These are phyloP conservation scores for Starmerella powellii DNA, from an alignment of 805 yeast genomes.

Conservation along the genomic window DNA sequence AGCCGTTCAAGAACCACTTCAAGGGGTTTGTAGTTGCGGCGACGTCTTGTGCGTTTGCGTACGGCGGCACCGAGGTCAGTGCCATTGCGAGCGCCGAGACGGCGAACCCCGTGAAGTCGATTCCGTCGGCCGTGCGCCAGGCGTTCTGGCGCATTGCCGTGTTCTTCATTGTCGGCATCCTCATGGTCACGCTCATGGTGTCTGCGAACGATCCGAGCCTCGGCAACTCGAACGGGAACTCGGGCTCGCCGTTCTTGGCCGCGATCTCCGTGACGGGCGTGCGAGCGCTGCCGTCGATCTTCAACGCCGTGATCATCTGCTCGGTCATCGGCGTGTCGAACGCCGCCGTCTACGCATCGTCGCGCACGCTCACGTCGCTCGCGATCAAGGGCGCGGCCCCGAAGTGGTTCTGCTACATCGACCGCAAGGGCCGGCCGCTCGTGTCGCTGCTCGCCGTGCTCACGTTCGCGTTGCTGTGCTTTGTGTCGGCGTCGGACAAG, in stretches of 20 bases:
- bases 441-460: conserved; percentile 42
- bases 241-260: conserved; percentile 75
- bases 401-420: conserved; percentile 49
- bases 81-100: conserved; percentile 69
- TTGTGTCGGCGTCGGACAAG: conserved; percentile 45
- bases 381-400: conserved; percentile 57
- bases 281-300: conserved; percentile 54
- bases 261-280: conserved; percentile 62
- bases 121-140: conserved; percentile 60
- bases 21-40: conserved; percentile 54
- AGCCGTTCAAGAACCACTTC: conserved; percentile 49
- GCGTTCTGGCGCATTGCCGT: conserved; percentile 57
- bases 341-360: conserved; percentile 55
- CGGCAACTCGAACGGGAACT: conserved; percentile 35
- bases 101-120: conserved; percentile 51
- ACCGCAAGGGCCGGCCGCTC: conserved; percentile 66
- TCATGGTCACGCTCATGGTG: conserved; percentile 58
- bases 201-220: conserved; percentile 44
- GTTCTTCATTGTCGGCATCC: conserved; percentile 50
- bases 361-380: conserved; percentile 54
- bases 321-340: conserved; percentile 73
- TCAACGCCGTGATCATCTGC: conserved; percentile 65
- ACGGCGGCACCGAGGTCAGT: conserved; percentile 55
- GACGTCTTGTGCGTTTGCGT: conserved; percentile 52
- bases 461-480: conserved; percentile 43